Base-by-base conservation (phyloP, 331 rosid species). In the Pyracantha coccinea region DNA sequence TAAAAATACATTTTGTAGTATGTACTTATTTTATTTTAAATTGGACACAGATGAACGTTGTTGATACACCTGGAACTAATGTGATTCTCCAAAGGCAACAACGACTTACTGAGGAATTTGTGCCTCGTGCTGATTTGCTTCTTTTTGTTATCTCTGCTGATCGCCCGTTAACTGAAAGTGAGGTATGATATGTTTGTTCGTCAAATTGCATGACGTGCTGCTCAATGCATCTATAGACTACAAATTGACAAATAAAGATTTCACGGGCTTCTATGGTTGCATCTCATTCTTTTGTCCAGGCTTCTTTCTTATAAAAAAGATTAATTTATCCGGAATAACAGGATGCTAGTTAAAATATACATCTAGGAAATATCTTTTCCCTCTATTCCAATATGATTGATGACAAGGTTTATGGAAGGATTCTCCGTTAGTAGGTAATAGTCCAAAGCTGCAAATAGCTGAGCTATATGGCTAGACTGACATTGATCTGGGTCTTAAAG, bases 51-150 rank as follows among this genome's bases (percentile, higher is more conserved):
- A 94, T 94, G 92, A 89, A 79, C 69, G 63, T 94, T 79, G 97
- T 94, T 53, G 99, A 94, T 80, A 94, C 99, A 69, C 99, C 99
- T 62, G 99, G 99, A 85, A 92, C 99, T 71, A 94, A 94, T 89
- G 99, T 94, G 82, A 94, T 94, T 86, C 97, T 92, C 68, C 97
- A 90, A 71, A 92, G 99, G 80, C 99, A 94, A 71, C 99, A 94
- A 70, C 91, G 95, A 73, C 93, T 94, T 25, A 94, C 99, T 0
- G 99, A 94, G 88, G 99, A 94, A 86, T 94, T 94, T 80, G 95
- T 94, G 73, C 99, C 97, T 55, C 97, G 99, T 72, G 96, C 99
- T 33, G 99, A 94, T 84, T 85, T 94, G 82, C 93, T 94, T 83
- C 92, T 94, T 75, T 94, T 94, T 85, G 93, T 94, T 41, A 85